Base-by-base conservation (phyloP, 2,329 filamentous ascomycete genomes). In the Calonectria pseudoturangicola region DNA sequence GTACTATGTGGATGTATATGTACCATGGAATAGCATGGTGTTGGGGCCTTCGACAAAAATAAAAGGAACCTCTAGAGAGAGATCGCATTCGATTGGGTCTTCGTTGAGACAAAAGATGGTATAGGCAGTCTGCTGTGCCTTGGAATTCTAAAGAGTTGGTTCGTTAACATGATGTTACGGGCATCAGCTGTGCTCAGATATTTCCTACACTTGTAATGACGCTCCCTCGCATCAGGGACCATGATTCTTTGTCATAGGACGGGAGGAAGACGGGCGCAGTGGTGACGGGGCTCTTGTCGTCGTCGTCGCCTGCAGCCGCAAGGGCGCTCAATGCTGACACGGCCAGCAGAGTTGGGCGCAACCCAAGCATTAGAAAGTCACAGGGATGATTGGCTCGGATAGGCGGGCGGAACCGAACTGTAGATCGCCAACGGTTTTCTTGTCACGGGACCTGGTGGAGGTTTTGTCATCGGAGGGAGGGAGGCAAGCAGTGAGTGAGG, bases 61-160 rank as follows among this genome's bases (percentile, higher is more conserved):
- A 73, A 88, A 88, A 5, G 87, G 87, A 43, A 88, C 83, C 54
- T 87, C 86, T 16, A 86, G 84, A 8, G 85, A 85, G 9, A 89
- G 80, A 68, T 85, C 84, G 77, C 87, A 89, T 8, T 81, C 82
- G 7, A 81, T 81, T 3, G 84, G 82, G n/a, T 83, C 82, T 68
- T 85, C 79, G 36, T 85, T 82, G 12, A 84, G 84, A 72, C 87
- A 89, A 76, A 89, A 89, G 48, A 89, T 85, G 70, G 87, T 88
- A 73, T 87, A 88, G 28, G 86, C 85, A 18, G 87, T 88, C 71
- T 84, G 76, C 69, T 75, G 78, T 7, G 79, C 80, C 12, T 80
- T 69, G 18, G 79, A 74, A 70, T 88, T 81, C 86, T 87, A 39
- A 30, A 27, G 74, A 41, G 47, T 7, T 13, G 13, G 28, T 58